Evolutionary conservation across 176 grass and related monocot genomes (phyloP), one percentile per base, ranked within the genome.

Genomic region (Aechmea fasciata): DNA sequence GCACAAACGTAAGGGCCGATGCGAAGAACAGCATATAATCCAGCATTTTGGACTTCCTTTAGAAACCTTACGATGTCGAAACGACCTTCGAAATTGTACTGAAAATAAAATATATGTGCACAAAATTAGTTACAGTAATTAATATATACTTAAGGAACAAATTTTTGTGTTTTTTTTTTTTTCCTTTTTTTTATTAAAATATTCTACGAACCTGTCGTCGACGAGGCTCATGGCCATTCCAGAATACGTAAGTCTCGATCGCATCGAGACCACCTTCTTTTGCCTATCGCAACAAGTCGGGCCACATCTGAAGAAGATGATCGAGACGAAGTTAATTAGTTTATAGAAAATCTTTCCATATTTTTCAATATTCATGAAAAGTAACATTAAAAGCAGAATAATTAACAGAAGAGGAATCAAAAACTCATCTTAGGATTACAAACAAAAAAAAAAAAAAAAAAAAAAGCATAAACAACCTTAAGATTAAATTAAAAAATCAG

Each of bases 171-270:
- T 17, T 9, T 9, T 28, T n/a, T 55, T 50, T 9, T 9, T 28
- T n/a, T 23, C 29, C 24, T 1, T 14, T 9, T 28, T 9, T 55
- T 50, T n/a, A 33, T 33, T 11, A 1, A 82, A 70, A 82, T 29
- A 4, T 15, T 29, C 51, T 71, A 59, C 53, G 28, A 47, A 87
- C 87, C 79, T 85, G 41, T 3, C 82, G 83, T 22, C 49, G 52
- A 4, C 47, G 83, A 0, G 83, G 87, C 57, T 90, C 82, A 14
- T 89, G 78, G 14, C 82, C 86, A 0, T 89, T 89, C 86, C 86
- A 89, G 51, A 89, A 89, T 29, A 84, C 75, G 20, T 89, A 89
- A 10, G 86, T 85, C 59, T 89, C 86, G 49, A 89, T 85, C 2
- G 82, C 47, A 65, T 90, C 73, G 13, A 89, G 78, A 3, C 87